These are phyloP conservation scores for Pseudogymnoascus sp. DNA, from an alignment of 2,329 filamentous ascomycete species.

Conservation along the genomic window DNA sequence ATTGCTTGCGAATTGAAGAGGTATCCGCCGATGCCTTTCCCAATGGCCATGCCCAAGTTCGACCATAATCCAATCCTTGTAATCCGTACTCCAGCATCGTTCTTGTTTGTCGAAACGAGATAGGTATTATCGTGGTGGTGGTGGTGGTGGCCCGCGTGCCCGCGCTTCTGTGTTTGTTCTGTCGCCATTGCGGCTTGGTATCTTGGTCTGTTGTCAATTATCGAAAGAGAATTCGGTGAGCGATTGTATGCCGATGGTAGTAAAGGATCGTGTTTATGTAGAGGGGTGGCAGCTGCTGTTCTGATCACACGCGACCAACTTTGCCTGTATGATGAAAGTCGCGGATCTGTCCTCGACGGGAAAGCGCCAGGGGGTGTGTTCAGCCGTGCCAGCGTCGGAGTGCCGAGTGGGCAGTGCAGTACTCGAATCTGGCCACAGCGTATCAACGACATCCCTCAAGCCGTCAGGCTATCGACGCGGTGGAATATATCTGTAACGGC, in stretches of 20 bases:
- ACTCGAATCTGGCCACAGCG: neutral
- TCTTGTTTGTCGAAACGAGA: constrained; percentile 72
- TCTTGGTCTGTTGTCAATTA: neutral
- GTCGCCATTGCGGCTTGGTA: constrained; percentile 21
- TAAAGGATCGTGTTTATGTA: constrained; percentile 1
- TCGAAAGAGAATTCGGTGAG: neutral
- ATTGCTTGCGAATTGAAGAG: constrained; percentile 91
- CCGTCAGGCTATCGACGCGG: neutral
- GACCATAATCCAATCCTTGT: constrained; percentile 82
- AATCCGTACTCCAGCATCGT: constrained; percentile 88
- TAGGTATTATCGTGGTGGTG: constrained; percentile 82
- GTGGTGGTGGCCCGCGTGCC: constrained; percentile 53
- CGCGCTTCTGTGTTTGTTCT: constrained; percentile 26
- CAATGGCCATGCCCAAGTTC: constrained; percentile 89
- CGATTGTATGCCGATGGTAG: neutral
- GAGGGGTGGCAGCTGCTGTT: constrained; percentile 1
- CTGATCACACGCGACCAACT: constrained; percentile 3
- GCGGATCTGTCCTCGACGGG: constrained; percentile 27
- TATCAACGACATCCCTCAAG: constrained; percentile 7
- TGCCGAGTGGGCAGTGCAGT: constrained; percentile 7
- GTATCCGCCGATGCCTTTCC: constrained; percentile 87
- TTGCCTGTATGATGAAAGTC: constrained; percentile 10
- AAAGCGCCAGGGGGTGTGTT: constrained; percentile 16
- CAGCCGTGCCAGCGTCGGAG: constrained; percentile 15
- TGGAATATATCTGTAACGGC: neutral